These are phyloP conservation scores for Metschnikowia cubensis DNA, from an alignment of 805 yeast species.

Conservation along the genomic window DNA sequence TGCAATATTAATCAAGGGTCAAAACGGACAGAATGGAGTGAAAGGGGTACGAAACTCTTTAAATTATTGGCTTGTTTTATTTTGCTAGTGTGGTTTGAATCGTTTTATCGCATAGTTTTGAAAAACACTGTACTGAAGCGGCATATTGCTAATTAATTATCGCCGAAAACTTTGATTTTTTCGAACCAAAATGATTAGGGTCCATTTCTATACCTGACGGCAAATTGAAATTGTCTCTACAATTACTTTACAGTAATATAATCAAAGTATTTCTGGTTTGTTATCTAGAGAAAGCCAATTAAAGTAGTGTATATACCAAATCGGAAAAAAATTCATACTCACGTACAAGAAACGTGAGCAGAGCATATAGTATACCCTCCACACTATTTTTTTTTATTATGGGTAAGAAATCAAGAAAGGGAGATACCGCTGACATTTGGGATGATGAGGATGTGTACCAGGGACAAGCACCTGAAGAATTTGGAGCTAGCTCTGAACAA, in stretches of 20 bases:
- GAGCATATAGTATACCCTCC: not conserved
- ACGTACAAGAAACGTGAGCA: not conserved
- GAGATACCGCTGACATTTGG: slow-evolving; percentile 61
- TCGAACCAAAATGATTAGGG: not conserved
- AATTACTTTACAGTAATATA: too few species aligned
- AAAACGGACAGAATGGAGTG: too few species aligned
- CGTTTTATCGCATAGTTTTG: too few species aligned
- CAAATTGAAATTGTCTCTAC: not conserved
- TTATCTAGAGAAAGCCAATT: not conserved
- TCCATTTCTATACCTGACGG: not conserved
- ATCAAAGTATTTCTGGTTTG: not conserved
- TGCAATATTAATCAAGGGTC: too few species aligned
- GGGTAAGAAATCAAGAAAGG: slow-evolving; percentile 56
- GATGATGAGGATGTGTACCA: slow-evolving; percentile 63
- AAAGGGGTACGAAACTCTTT: too few species aligned
- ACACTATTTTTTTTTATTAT: slow-evolving; percentile 15
- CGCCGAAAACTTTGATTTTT: not conserved
- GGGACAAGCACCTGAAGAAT: slow-evolving; percentile 33
- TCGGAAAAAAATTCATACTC: slow-evolving; percentile 7
- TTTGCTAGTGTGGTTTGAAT: too few species aligned
- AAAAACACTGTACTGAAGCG: too few species aligned
- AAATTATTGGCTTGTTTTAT: too few species aligned
- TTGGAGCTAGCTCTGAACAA: slow-evolving; percentile 25
- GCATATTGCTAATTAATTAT: not conserved
- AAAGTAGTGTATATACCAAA: slow-evolving; percentile 7